Evolutionary conservation across 2,329 filamentous ascomycete species (phyloP).

Genomic region (Apiospora saccharicola): DNA sequence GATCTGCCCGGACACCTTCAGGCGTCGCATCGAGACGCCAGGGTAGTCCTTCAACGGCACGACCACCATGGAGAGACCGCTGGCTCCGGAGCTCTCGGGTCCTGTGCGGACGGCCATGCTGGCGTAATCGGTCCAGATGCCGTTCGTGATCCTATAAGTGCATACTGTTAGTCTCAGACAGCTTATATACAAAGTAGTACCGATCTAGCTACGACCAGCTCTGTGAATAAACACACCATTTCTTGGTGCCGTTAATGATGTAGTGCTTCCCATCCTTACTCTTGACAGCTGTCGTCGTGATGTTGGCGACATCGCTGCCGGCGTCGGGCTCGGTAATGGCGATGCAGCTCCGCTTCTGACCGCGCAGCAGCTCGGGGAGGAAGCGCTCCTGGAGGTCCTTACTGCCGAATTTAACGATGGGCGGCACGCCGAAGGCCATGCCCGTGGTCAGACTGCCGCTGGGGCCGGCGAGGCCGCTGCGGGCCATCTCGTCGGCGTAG

Average conservation of each 20-base stretch:
- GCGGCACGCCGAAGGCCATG: constrained; percentile 76
- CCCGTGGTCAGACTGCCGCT: constrained; percentile 72
- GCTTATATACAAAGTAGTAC: background rate
- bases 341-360: constrained; percentile 74
- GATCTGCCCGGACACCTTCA: constrained; percentile 72
- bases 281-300: constrained; percentile 71
- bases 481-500: constrained; percentile 74
- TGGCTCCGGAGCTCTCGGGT: constrained; percentile 60
- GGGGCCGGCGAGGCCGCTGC: constrained; percentile 71
- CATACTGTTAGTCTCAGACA: background rate
- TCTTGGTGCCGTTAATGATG: constrained; percentile 78
- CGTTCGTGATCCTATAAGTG: constrained; percentile 68
- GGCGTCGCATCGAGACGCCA: constrained; percentile 72
- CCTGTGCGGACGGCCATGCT: constrained; percentile 79
- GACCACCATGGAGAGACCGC: constrained; percentile 71
- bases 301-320: constrained; percentile 77
- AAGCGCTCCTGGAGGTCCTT: constrained; percentile 68
- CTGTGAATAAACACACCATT: constrained; percentile 58
- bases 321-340: constrained; percentile 82
- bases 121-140: constrained; percentile 72
- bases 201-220: background rate
- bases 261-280: constrained; percentile 70
- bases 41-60: constrained; percentile 73
- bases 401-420: constrained; percentile 73
- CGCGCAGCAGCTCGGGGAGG: constrained; percentile 72